Conservation (phyloP, 106 monocot genomes). For the Dendrobium huoshanense region DNA sequence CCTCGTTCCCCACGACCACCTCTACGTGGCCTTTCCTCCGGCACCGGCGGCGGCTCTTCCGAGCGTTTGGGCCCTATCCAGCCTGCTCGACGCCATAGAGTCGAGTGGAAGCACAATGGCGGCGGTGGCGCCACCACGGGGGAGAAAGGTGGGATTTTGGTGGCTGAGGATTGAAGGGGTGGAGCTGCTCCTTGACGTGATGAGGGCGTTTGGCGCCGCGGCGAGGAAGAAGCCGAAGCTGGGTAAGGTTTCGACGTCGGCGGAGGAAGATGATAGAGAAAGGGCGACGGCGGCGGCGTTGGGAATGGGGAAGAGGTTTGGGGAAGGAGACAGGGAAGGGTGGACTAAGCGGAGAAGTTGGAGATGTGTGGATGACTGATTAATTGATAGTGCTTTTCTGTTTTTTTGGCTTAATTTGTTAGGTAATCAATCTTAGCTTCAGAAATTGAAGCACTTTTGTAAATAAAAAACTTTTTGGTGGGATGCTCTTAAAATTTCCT, state of each 20-base stretch:
- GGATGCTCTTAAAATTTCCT: no score
- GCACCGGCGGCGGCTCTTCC: not conserved
- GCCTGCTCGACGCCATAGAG: conserved; percentile 20
- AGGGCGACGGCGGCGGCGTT: not conserved
- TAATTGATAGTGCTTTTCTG: no score
- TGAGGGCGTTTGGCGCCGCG: conserved; percentile 1
- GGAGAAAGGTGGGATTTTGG: not conserved
- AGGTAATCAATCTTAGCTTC: no score
- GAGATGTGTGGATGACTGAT: not conserved
- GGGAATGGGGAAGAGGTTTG: not conserved
- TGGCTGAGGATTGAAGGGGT: conserved; percentile 18
- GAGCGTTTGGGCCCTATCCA: conserved; percentile 8
- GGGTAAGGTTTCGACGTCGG: not conserved
- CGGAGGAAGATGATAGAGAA: not conserved
- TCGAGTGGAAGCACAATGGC: not conserved
- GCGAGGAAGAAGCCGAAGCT: conserved; percentile 7
- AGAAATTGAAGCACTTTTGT: no score
- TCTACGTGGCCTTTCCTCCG: conserved; percentile 6
- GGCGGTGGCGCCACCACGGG: not conserved
- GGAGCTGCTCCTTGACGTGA: not conserved
- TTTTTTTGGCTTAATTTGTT: not conserved
- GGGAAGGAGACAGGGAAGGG: not conserved
- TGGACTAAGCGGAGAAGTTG: not conserved
- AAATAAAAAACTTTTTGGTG: no score
- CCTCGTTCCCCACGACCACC: conserved; percentile 25